phyloP scores from a whole-genome alignment of 805 yeast species.

The Komagataella kurtzmanii region DNA sequence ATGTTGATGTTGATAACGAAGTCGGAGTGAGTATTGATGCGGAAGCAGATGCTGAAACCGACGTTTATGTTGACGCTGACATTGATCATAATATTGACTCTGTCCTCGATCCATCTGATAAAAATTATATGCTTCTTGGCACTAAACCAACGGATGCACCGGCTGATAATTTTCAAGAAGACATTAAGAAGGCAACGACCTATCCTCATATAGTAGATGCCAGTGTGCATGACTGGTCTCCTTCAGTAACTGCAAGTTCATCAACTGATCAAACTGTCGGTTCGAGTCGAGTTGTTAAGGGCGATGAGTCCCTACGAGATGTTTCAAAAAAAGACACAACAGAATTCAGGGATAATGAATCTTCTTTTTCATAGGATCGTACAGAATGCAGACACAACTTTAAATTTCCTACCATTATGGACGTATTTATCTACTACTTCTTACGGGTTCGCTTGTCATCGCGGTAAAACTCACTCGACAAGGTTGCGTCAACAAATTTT shows the following conservation, averaged over 20 bases:
- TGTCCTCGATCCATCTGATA: not conserved
- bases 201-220: not conserved
- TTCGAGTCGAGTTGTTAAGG: not conserved
- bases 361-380: not conserved
- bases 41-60: slow-evolving; percentile 1
- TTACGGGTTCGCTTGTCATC: slow-evolving; percentile 30
- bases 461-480: slow-evolving; percentile 59
- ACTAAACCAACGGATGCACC: not conserved
- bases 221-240: not conserved
- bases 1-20: not conserved
- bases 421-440: not conserved
- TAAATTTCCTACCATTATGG: not conserved
- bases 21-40: not conserved
- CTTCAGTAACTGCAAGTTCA: not conserved
- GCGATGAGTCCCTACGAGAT: not conserved
- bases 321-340: not conserved
- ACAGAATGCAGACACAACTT: not conserved
- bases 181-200: not conserved
- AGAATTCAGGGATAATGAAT: not conserved
- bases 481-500: slow-evolving; percentile 14
- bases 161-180: not conserved
- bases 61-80: slow-evolving; percentile 1
- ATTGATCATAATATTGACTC: not conserved
- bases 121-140: not conserved
- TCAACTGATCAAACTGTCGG: not conserved